These are phyloP conservation scores for Tuber brumale DNA, from an alignment of 495 filamentous ascomycete species.

Conservation along the genomic window DNA sequence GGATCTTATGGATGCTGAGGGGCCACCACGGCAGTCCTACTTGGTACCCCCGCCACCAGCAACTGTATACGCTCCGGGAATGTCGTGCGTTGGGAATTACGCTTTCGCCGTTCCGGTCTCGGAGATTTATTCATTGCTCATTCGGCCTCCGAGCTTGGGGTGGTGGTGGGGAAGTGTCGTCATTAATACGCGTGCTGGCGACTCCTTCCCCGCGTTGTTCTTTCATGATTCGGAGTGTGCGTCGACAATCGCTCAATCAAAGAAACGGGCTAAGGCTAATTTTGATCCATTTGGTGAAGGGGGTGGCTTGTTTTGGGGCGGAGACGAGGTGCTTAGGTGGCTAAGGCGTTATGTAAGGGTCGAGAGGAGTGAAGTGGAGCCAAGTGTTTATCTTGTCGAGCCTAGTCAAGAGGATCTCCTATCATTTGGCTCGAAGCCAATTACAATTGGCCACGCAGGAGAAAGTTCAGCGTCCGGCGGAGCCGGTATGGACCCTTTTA, in stretches of 20 bases:
- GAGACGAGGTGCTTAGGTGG: constrained; percentile 92
- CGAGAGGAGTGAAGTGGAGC: constrained; percentile 74
- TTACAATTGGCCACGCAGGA: constrained; percentile 45
- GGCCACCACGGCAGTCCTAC: constrained; percentile 76
- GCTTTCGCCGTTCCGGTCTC: constrained; percentile 87
- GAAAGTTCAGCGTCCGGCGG: constrained; percentile 43
- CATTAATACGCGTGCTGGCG: constrained; percentile 81
- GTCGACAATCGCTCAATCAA: constrained; percentile 88
- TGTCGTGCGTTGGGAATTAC: constrained; percentile 69
- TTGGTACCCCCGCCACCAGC: constrained; percentile 88
- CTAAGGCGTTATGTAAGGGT: constrained; percentile 73
- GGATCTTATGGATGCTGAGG: constrained; percentile 71
- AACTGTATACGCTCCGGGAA: constrained; percentile 53
- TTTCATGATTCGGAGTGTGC: constrained; percentile 97
- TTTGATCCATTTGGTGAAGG: constrained; percentile 87
- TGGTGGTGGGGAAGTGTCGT: constrained; percentile 98
- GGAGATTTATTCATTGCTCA: constrained; percentile 80
- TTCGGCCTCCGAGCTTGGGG: constrained; percentile 84
- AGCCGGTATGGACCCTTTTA: constrained; percentile 88
- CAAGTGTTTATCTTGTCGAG: constrained; percentile 83
- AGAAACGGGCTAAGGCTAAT: constrained; percentile 67
- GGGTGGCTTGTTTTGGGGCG: constrained; percentile 91
- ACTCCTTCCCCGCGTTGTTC: constrained; percentile 90
- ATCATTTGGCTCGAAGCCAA: constrained; percentile 63
- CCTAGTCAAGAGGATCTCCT: constrained; percentile 75